These are phyloP conservation scores for Austroboletus olivaceoglutinosus DNA, from an alignment of 1,284 basidiomycete genomes.

Conservation along the genomic window DNA sequence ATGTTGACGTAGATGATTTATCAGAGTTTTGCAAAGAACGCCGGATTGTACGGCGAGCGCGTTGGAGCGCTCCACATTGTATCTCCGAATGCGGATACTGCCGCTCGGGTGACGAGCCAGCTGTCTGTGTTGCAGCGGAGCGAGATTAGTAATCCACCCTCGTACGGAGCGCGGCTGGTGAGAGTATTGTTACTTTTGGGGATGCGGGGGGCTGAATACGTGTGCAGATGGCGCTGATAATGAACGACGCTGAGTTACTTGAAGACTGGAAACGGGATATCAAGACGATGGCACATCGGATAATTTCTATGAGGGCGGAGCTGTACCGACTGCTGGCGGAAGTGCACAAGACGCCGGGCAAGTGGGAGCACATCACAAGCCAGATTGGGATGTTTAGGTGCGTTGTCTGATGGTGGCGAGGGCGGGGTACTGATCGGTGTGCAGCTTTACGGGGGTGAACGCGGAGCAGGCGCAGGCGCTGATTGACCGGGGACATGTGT, in stretches of 20 bases:
- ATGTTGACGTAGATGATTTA: slow-evolving; percentile 12
- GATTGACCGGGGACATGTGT: slow-evolving; percentile 80
- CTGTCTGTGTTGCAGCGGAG: slow-evolving; percentile 84
- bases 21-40: slow-evolving; percentile 95
- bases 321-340: slow-evolving; percentile 77
- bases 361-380: slow-evolving; percentile 87
- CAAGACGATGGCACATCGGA: slow-evolving; percentile 86
- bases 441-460: slow-evolving; percentile 77
- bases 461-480: slow-evolving; percentile 69
- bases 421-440: slow-evolving; percentile 7
- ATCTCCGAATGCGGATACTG: slow-evolving; percentile 57
- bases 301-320: slow-evolving; percentile 87
- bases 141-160: slow-evolving; percentile 93
- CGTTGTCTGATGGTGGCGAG: slow-evolving; percentile 22
- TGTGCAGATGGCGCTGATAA: slow-evolving; percentile 69
- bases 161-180: slow-evolving; percentile 87
- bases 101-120: slow-evolving; percentile 78
- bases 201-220: not conserved
- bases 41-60: slow-evolving; percentile 90
- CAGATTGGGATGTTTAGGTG: slow-evolving; percentile 95
- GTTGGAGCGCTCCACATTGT: slow-evolving; percentile 84
- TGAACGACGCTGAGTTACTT: slow-evolving; percentile 72
- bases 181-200: slow-evolving; percentile 22
- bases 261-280: slow-evolving; percentile 91
- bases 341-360: slow-evolving; percentile 86